phyloP scores from a whole-genome alignment of 2,329 filamentous ascomycete genomes.

The Boeremia lycopersici region DNA sequence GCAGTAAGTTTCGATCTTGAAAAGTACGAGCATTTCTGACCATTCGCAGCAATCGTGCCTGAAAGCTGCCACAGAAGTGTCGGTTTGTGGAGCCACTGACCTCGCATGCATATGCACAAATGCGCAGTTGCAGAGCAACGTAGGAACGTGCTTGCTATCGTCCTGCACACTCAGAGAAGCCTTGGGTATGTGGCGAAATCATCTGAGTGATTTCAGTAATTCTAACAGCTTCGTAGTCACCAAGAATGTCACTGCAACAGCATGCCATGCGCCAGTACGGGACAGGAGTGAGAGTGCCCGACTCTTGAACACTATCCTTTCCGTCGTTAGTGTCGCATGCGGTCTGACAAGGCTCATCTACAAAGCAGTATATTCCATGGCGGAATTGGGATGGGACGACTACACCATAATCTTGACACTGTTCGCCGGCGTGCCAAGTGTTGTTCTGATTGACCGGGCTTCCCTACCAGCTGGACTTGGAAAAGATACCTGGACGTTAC shows the following conservation, averaged over 20 bases:
- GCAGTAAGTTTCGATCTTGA: conserved; percentile 21
- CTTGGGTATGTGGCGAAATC: conserved; percentile 16
- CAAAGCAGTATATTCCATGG: conserved; percentile 43
- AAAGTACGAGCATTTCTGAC: neutral
- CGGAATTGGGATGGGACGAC: conserved; percentile 50
- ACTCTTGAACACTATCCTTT: conserved; percentile 42
- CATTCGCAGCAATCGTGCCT: conserved; percentile 24
- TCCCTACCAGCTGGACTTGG: conserved; percentile 52
- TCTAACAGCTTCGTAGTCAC: conserved; percentile 37
- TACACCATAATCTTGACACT: conserved; percentile 33
- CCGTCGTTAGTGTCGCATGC: conserved; percentile 42
- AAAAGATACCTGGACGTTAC: conserved; percentile 59
- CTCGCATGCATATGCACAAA: conserved; percentile 25
- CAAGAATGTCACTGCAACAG: conserved; percentile 50
- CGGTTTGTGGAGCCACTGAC: conserved; percentile 18
- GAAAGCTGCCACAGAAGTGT: conserved; percentile 13
- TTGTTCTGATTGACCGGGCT: conserved; percentile 32
- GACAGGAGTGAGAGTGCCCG: conserved; percentile 43
- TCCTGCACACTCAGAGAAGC: conserved; percentile 24
- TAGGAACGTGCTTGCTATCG: conserved; percentile 19
- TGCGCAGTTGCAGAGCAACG: conserved; percentile 17
- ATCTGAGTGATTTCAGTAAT: neutral
- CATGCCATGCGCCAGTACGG: conserved; percentile 49
- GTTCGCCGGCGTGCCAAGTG: conserved; percentile 31
- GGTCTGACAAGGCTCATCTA: conserved; percentile 47